Evolutionary conservation across 106 monocot species (phyloP), one percentile per base, ranked within the genome.

Genomic region (Allium cepa): DNA sequence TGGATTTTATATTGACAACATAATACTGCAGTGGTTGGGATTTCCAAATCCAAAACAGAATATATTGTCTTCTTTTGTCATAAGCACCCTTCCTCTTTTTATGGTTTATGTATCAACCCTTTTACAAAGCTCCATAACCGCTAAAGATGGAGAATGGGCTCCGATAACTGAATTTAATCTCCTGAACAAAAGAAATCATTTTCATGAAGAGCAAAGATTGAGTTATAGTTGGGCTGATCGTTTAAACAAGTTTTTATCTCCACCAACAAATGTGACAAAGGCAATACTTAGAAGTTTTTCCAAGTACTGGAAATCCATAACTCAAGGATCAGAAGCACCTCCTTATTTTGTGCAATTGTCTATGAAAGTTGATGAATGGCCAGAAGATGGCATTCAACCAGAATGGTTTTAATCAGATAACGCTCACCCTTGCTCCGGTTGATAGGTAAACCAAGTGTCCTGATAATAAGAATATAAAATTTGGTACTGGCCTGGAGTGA

Each of bases 331-430:
- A 52, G 92, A 97, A 76, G 73, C 92, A 64, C 92, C 97, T 62
- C 97, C 97, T 52, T 89, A 92, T 76, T 89, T 92, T 84, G 84
- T 97, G 45, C 97, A 97, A 71, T 61, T 97, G 57, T 89, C 97
- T 60, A 84, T 97, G 86, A 79, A 87, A 59, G 87, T 97, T 70
- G 73, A 73, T 46, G 73, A 89, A 4, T 92, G 97, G 97, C 92
- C 97, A 70, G 87, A 82, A 9, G 89, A 97, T 77, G 97, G 97
- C 18, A 97, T 97, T 73, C 97, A 97, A 58, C 97, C 97, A 58
- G 89, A 92, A 72, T 79, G 74, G 36, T 36, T 36, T 36, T 36
- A 36, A 36, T 36, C 36, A 36, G 36, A 36, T 36, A 36, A 36
- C 5, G 36, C 4, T 36, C 36, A 36, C 36, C 36, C 36, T 36